These are phyloP conservation scores for Tetratostichococcus sp. DNA, from an alignment of 139 green algal genomes.

Conservation along the genomic window DNA sequence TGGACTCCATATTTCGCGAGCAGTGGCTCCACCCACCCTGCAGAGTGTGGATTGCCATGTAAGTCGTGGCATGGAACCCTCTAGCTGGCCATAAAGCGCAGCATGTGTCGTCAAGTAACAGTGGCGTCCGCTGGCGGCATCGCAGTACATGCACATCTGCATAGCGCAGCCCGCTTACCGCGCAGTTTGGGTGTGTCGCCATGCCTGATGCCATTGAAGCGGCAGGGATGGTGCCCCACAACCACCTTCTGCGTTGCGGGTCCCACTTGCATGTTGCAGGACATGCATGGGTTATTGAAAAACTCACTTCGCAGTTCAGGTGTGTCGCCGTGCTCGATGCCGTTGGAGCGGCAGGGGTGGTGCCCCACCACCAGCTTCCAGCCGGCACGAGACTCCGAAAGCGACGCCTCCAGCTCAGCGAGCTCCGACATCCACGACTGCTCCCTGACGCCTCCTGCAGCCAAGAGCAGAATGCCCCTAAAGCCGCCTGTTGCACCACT, in stretches of 20 bases:
- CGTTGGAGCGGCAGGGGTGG: conserved; percentile 31
- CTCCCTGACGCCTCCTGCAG: conserved; percentile 36
- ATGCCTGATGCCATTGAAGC: too few relatives aligned
- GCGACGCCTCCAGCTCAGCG: conserved; percentile 17
- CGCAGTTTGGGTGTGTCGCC: too few relatives aligned
- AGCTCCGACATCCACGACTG: conserved; percentile 30
- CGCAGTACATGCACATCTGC: too few relatives aligned
- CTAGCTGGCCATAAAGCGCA: neutral
- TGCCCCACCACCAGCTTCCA: conserved; percentile 66
- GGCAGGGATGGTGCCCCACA: too few relatives aligned
- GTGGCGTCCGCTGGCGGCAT: too few relatives aligned
- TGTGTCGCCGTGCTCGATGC: neutral
- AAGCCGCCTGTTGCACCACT: neutral
- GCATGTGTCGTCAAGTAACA: neutral
- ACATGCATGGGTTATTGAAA: too few relatives aligned
- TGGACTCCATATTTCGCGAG: conserved; percentile 39
- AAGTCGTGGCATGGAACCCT: conserved; percentile 15
- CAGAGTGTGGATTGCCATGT: conserved; percentile 40
- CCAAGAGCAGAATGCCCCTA: neutral
- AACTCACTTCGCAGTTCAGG: neutral
- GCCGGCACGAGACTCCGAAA: conserved; percentile 18
- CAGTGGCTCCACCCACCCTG: conserved; percentile 27
- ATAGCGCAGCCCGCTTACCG: too few relatives aligned
- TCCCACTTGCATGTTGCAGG: too few relatives aligned
- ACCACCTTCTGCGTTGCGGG: too few relatives aligned